Evolutionary conservation across 2,329 filamentous ascomycete species (phyloP).

Genomic region (Akanthomyces muscarius): DNA sequence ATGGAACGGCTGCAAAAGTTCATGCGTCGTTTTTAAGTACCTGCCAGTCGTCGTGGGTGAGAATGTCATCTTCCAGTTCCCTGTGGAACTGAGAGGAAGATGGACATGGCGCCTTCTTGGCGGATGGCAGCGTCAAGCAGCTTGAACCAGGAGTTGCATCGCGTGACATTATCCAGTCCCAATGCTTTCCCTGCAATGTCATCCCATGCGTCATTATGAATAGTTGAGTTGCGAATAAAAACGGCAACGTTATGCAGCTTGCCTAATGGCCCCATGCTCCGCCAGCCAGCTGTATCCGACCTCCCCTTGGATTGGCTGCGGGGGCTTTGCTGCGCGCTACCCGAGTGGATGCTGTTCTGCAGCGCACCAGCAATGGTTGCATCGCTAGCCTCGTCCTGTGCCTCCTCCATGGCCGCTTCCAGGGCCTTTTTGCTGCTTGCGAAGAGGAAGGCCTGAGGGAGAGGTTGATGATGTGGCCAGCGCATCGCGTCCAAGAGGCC

Average conservation of each 20-base stretch:
- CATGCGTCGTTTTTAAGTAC: not conserved
- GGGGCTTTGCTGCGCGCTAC: not conserved
- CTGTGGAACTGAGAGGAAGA: not conserved
- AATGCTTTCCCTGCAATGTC: not conserved
- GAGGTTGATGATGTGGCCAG: not conserved
- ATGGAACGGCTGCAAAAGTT: not conserved
- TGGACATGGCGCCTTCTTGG: not conserved
- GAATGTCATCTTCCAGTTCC: not conserved
- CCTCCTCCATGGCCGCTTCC: not conserved
- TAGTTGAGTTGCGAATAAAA: not conserved
- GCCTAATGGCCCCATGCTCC: not conserved
- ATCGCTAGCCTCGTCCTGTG: not conserved
- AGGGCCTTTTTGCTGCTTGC: not conserved
- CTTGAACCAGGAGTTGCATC: constrained; percentile 1
- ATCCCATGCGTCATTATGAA: not conserved
- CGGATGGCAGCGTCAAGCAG: not conserved
- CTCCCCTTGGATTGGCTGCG: no score
- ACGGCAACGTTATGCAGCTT: not conserved
- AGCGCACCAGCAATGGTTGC: not conserved
- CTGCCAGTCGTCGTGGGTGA: not conserved
- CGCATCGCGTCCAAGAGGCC: not conserved
- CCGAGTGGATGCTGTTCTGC: not conserved
- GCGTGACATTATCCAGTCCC: not conserved
- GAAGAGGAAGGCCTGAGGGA: not conserved
- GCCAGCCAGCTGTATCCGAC: no score